Conservation (phyloP, 1,139 yeast genomes). For the Pichia sp. region DNA sequence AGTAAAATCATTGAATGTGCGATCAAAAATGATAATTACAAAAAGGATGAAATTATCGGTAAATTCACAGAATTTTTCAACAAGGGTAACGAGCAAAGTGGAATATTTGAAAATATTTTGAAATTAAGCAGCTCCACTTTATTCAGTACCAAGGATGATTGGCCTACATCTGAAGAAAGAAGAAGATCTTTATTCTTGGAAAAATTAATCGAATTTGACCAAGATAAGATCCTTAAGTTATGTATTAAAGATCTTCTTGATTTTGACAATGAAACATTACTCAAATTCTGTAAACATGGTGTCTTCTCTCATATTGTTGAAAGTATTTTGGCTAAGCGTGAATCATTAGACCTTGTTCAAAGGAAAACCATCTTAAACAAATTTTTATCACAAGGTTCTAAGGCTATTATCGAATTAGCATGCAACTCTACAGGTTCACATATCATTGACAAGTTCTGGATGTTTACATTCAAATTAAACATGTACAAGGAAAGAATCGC, state of each 20-base stretch:
- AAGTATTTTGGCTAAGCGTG: slow-evolving; percentile 46
- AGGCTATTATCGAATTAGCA: slow-evolving; percentile 51
- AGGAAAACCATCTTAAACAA: slow-evolving; percentile 69
- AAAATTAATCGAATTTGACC: slow-evolving; percentile 64
- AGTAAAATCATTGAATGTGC: slow-evolving; percentile 70
- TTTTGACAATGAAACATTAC: slow-evolving; percentile 37
- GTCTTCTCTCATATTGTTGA: slow-evolving; percentile 88
- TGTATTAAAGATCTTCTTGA: slow-evolving; percentile 61
- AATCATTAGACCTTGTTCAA: slow-evolving; percentile 51
- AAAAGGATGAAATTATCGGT: slow-evolving; percentile 61
- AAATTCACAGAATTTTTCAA: slow-evolving; percentile 47
- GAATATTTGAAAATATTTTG: slow-evolving; percentile 64
- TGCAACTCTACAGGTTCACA: slow-evolving; percentile 94
- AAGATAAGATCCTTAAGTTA: slow-evolving; percentile 49
- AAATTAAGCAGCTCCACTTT: slow-evolving; percentile 67
- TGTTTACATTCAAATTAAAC: slow-evolving; percentile 71
- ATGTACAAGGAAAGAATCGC: slow-evolving; percentile 89
- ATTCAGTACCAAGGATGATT: slow-evolving; percentile 80
- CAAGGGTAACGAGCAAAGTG: slow-evolving; percentile 42
- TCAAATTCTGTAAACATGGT: slow-evolving; percentile 81
- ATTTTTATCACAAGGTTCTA: slow-evolving; percentile 39
- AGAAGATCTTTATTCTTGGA: slow-evolving; percentile 75
- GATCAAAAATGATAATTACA: slow-evolving; percentile 53
- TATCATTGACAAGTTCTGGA: slow-evolving; percentile 82
- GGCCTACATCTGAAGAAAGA: slow-evolving; percentile 92